Conservation (phyloP, 2,329 filamentous ascomycete species). For the Plectosphaerella cucumerina region DNA sequence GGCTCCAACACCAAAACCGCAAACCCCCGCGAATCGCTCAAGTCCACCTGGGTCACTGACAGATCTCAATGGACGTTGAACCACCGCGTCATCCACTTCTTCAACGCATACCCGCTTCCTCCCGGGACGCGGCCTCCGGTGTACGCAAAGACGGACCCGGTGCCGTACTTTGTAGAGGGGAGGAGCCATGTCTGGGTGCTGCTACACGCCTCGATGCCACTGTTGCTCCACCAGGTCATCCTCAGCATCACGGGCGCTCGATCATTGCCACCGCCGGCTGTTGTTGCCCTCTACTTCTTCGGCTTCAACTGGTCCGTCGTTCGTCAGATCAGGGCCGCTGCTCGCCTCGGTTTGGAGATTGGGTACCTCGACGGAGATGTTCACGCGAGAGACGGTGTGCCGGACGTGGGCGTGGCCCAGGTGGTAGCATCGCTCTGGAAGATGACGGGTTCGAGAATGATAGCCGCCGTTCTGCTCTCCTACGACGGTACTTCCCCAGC, state of each 20-base stretch:
- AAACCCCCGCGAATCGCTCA: too few relatives aligned
- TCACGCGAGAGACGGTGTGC: constrained; percentile 28
- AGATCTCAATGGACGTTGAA: too few relatives aligned
- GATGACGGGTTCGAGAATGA: constrained; percentile 15
- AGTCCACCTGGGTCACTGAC: too few relatives aligned
- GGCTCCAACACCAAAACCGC: too few relatives aligned
- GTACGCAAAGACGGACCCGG: constrained; percentile 24
- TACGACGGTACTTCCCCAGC: constrained; percentile 15
- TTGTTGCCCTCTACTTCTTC: constrained; percentile 24
- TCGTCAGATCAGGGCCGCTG: constrained; percentile 21
- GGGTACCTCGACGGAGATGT: constrained; percentile 13
- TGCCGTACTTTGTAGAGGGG: constrained; percentile 24
- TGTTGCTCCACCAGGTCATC: too few relatives aligned
- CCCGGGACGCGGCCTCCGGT: constrained; percentile 14
- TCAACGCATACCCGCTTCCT: too few relatives aligned
- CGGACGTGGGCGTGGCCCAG: constrained; percentile 21
- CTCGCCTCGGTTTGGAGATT: constrained; percentile 22
- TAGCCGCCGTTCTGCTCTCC: constrained; percentile 19
- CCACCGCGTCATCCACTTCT: too few relatives aligned
- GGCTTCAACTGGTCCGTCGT: constrained; percentile 24
- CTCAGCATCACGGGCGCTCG: too few relatives aligned
- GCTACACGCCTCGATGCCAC: constrained; percentile 14
- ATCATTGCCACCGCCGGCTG: constrained; percentile 5
- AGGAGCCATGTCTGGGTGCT: constrained; percentile 26
- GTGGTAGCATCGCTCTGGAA: constrained; percentile 16